Percentiles rank a stretch among this genome's conserved stretches.
phyloP scores from a whole-genome alignment of 352 stramenopile species.

The Globisporangium ultimum region DNA sequence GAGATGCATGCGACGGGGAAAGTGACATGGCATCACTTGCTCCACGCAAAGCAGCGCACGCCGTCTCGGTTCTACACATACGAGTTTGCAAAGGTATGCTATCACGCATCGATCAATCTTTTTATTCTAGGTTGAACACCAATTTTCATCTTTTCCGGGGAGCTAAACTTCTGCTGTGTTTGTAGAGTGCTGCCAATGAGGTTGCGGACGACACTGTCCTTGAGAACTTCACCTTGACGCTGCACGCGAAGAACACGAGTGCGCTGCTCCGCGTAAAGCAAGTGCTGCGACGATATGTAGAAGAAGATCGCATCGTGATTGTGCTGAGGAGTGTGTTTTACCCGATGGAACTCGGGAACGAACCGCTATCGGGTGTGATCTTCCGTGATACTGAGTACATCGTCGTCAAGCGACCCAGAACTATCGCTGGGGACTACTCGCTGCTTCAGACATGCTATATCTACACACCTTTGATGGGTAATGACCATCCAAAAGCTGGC shows the following conservation, averaged over 20 bases:
- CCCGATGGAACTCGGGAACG: slow-evolving; percentile 39
- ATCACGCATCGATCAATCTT: not conserved
- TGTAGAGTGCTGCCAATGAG: not conserved
- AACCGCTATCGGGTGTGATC: slow-evolving; percentile 32
- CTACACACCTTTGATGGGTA: slow-evolving; percentile 24
- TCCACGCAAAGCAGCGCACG: not conserved
- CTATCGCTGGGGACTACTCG: slow-evolving; percentile 12
- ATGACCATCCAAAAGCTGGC: slow-evolving; percentile 22
- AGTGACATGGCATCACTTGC: slow-evolving; percentile 17
- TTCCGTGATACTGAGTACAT: slow-evolving; percentile 57
- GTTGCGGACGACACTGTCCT: slow-evolving; percentile 40
- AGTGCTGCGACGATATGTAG: slow-evolving; percentile 38
- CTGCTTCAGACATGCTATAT: slow-evolving; percentile 30
- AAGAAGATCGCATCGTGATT: slow-evolving; percentile 42
- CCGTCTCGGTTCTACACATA: not conserved
- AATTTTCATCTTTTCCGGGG: not conserved
- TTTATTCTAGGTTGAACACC: not conserved
- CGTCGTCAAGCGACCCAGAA: slow-evolving; percentile 22
- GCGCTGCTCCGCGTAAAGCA: slow-evolving; percentile 48
- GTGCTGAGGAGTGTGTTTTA: slow-evolving; percentile 51
- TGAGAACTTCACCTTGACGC: slow-evolving; percentile 46
- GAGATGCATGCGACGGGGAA: not conserved
- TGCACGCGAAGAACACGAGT: slow-evolving; percentile 41
- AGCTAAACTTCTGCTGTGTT: not conserved
- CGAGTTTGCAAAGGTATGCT: not conserved